Conservation (phyloP, 1,284 basidiomycete genomes). For the Cystobasidiaceae sp. region DNA sequence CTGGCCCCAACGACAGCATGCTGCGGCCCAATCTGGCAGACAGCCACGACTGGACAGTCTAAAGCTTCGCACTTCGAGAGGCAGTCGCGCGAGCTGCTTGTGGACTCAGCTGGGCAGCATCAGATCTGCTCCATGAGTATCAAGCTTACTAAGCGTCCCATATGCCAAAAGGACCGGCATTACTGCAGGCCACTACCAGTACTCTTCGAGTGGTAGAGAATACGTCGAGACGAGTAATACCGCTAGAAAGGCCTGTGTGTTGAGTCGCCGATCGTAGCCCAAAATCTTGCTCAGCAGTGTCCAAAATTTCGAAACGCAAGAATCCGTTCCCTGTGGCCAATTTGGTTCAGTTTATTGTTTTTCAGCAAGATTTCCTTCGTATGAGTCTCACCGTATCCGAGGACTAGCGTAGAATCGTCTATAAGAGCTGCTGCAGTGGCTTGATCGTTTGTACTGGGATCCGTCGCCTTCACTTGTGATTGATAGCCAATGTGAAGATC, state of each 20-base stretch:
- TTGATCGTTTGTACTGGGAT: no score
- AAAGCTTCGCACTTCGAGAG: slow-evolving; percentile 7
- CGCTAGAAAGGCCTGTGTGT: no score
- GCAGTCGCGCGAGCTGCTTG: neutral
- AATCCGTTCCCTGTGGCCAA: no score
- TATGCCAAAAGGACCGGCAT: neutral
- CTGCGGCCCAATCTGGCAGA: neutral
- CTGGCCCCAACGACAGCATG: neutral
- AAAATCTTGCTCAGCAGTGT: no score
- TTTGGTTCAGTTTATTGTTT: no score
- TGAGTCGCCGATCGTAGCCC: no score
- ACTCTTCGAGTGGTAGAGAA: neutral
- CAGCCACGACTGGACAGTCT: neutral
- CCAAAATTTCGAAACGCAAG: no score
- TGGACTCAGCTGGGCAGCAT: neutral
- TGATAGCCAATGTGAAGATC: slow-evolving; percentile 10
- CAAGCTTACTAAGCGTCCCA: slow-evolving; percentile 7
- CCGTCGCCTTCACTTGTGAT: no score
- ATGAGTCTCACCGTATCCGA: neutral
- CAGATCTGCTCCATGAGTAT: neutral
- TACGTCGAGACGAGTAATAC: neutral
- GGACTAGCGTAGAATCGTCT: neutral
- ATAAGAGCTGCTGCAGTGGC: neutral
- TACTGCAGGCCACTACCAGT: neutral
- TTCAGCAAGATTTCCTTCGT: no score